phyloP scores from a whole-genome alignment of 331 rosid genomes.

The Acacia concinna region DNA sequence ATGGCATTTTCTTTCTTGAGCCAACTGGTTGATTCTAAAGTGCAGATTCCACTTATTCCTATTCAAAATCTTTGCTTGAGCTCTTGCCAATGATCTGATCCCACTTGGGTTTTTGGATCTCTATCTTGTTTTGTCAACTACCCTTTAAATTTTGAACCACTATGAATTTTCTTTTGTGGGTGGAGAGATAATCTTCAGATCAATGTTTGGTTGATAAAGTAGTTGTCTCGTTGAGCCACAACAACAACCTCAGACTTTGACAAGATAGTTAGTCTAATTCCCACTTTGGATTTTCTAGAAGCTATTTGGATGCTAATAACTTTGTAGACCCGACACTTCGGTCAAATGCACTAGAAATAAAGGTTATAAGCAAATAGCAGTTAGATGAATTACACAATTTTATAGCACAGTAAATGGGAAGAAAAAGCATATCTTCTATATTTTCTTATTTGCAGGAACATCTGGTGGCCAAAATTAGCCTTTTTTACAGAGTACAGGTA shows the following conservation, averaged over 20 bases:
- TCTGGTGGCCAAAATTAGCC: constrained; percentile 29
- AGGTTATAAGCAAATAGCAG: neutral
- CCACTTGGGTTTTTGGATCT: neutral
- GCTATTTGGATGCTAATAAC: neutral
- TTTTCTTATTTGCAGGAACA: constrained; percentile 26
- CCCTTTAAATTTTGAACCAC: neutral
- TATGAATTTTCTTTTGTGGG: neutral
- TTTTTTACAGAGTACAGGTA: constrained; percentile 32
- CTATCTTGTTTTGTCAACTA: neutral
- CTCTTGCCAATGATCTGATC: neutral
- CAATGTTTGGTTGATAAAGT: neutral
- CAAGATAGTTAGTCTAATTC: neutral
- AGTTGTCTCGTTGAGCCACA: neutral
- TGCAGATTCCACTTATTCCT: constrained; percentile 15
- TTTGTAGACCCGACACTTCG: neutral
- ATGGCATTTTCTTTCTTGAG: constrained; percentile 24
- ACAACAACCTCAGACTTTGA: neutral
- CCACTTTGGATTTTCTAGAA: neutral
- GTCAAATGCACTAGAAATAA: neutral
- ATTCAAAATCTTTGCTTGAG: neutral
- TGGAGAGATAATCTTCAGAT: neutral
- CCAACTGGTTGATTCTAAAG: constrained; percentile 13
- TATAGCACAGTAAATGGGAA: neutral
- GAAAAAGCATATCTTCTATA: constrained; percentile 3
- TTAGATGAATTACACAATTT: neutral